Percentiles rank a stretch among this genome's conserved stretches.
These are phyloP conservation scores for Tetrahymena elliotti DNA, from an alignment of 73 alveolate genomes.

Conservation along the genomic window DNA sequence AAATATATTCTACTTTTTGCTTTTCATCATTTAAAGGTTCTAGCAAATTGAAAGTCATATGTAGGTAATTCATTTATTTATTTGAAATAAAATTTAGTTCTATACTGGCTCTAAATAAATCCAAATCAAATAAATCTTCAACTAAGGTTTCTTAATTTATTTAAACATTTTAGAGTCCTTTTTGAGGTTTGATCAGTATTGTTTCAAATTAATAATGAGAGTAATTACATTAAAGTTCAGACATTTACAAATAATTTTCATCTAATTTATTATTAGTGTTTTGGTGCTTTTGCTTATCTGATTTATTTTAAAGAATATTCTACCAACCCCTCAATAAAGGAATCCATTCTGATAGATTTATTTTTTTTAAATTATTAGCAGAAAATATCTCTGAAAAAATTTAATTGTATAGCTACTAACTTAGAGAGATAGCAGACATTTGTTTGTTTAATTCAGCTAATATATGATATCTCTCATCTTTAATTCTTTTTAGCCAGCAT, in stretches of 20 bases:
- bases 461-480: not conserved
- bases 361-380: not conserved
- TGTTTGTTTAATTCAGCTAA: not conserved
- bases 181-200: not conserved
- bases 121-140: not conserved
- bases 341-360: not conserved
- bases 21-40: not conserved
- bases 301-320: not conserved
- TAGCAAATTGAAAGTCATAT: not conserved
- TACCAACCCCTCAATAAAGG: not conserved
- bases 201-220: not conserved
- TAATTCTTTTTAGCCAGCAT: not conserved
- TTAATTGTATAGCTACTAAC: not conserved
- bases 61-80: not conserved
- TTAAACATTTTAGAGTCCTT: not conserved
- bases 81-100: not conserved
- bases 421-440: not conserved
- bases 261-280: not conserved
- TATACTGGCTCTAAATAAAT: not conserved
- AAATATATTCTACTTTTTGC: not conserved
- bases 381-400: not conserved
- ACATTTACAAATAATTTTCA: not conserved
- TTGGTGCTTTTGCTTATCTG: not conserved
- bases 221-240: not conserved
- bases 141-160: not conserved